Evolutionary conservation across 805 yeast genomes (phyloP), one percentile per base, ranked within the genome.

Genomic region (Naumovozyma castellii): DNA sequence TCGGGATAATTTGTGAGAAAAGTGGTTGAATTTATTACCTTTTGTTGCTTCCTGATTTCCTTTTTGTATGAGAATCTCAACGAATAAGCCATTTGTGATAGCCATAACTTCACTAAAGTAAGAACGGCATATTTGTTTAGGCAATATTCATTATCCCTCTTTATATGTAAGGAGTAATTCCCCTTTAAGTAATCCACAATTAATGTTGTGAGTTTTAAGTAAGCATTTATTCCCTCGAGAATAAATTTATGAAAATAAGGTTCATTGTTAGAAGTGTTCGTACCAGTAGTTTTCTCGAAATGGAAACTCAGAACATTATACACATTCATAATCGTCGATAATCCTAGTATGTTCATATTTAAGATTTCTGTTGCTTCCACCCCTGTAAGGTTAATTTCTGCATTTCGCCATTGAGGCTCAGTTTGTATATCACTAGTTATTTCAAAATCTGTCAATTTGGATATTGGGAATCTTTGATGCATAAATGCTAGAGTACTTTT

Each of bases 261-360:
- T 25, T 36, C 36, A 15, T 10, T 37, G 30, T 41, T 43, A 15
- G 34, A 30, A 15, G 43, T 33, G 8, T 19, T 34, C 3, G 12
- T 34, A 28, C 35, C 32, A 3, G 17, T 27, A 14, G 36, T 19
- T 18, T 38, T 42, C 38, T 52, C 56, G 35, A 52, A 52, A 42
- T 49, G 32, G 8, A 40, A 16, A 5, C 43, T 16, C 10, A 52
- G 22, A n/a, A 32, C 29, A 6, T 38, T 39, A 34, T 41, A 44
- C 4, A 44, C 32, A 25, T 37, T 40, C 42, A 50, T 35, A 5
- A 49, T 28, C 18, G 42, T 27, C 3, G 43, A 33, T 4, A 32
- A 28, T 8, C 50, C 53, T 4, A 45, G 31, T 2, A 52, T 15
- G 37, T 50, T 52, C 1, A 39, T 25, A 18, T 40, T 38, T 8